phyloP scores from a whole-genome alignment of 352 stramenopile genomes.

The Elongisporangium anandrum region DNA sequence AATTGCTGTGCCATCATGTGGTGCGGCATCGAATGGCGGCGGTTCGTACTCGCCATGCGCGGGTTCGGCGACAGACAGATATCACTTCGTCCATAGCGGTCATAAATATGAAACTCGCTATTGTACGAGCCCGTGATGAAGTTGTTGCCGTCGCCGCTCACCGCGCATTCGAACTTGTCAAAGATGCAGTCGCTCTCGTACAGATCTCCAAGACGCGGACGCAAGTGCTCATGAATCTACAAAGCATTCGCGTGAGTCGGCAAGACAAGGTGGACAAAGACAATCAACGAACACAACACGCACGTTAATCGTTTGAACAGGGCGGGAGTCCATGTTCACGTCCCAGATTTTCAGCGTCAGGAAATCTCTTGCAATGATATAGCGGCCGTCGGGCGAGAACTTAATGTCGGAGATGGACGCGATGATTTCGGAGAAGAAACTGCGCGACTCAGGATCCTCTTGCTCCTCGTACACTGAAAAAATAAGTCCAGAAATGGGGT shows the following conservation, averaged over 20 bases:
- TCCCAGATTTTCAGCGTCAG: conserved; percentile 97
- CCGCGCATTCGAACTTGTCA: conserved; percentile 95
- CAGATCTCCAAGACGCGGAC: conserved; percentile 81
- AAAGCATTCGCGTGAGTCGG: conserved; percentile 1
- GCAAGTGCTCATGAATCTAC: conserved; percentile 92
- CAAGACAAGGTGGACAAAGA: conserved; percentile 1
- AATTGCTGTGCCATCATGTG: conserved; percentile 62
- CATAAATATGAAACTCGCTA: conserved; percentile 92
- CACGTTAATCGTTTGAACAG: conserved; percentile 92
- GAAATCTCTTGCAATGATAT: conserved; percentile 95
- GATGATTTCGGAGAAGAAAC: conserved; percentile 96
- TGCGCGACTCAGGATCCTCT: conserved; percentile 75
- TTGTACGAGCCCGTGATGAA: conserved; percentile 95
- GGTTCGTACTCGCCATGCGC: conserved; percentile 29
- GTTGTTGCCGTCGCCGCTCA: conserved; percentile 89
- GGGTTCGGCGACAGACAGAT: conserved; percentile 65
- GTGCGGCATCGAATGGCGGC: conserved; percentile 69
- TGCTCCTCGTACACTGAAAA: conserved; percentile 74
- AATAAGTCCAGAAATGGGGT: no score
- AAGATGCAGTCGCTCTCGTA: conserved; percentile 98
- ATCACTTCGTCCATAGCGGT: conserved; percentile 74
- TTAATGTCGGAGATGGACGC: conserved; percentile 94
- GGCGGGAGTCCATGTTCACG: conserved; percentile 92
- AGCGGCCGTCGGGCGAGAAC: conserved; percentile 91
- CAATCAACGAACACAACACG: conserved; percentile 11